phyloP scores from a whole-genome alignment of 106 monocot genomes.

The Dendrobium nobile region DNA sequence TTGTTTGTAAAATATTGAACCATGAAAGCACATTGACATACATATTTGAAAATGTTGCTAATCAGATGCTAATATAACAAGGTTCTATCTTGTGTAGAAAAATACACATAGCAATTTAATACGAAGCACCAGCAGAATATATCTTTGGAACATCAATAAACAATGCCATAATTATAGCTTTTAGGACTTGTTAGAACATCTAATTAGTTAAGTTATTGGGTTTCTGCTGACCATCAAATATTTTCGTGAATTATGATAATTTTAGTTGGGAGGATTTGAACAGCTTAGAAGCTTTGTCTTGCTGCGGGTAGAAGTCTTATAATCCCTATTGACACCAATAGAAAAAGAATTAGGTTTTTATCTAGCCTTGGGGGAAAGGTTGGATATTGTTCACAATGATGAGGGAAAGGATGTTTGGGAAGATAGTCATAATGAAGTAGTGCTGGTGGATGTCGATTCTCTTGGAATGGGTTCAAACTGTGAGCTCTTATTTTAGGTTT shows the following conservation, averaged over 20 bases:
- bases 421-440: no score
- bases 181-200: not conserved
- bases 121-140: not conserved
- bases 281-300: not conserved
- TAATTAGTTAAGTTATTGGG: not conserved
- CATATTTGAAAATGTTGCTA: no score
- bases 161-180: not conserved
- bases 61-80: not conserved
- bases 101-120: not conserved
- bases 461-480: no score
- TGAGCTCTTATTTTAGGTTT: no score
- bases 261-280: not conserved
- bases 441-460: no score
- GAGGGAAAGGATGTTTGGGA: no score
- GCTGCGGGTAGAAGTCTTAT: not conserved
- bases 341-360: not conserved
- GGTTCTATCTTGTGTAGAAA: not conserved
- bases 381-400: not conserved
- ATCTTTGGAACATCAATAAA: not conserved
- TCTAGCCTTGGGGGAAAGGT: not conserved
- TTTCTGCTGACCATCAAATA: not conserved
- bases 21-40: not conserved
- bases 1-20: not conserved
- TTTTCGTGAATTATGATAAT: not conserved
- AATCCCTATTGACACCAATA: not conserved